Evolutionary conservation across 768 basidiomycete species (phyloP), one percentile per base, ranked within the genome.

Genomic region (Mycena latifolia): DNA sequence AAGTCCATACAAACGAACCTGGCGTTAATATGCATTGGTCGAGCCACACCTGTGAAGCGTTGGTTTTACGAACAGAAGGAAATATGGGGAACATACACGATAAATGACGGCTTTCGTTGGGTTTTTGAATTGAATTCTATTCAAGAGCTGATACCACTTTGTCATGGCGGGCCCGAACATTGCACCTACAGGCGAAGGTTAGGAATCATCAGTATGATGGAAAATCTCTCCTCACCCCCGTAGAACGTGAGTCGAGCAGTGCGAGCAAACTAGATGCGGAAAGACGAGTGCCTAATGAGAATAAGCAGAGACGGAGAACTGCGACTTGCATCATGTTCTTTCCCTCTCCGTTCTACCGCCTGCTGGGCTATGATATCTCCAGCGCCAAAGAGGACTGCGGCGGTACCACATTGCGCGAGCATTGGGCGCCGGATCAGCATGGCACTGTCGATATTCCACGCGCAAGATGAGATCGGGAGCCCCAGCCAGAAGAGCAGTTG

Each of bases 351-450:
- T 74, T 96, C 96, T 22, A 96, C 85, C 1, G 80, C 85, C 77
- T 97, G 96, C 77, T 98, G 95, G 0, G 95, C 95, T 46, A 96
- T 85, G 1, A 95, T 71, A 74, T 95, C 94, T 24, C 92, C 93
- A 8, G 85, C 81, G 47, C 91, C 89, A 67, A 94, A 94, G 11
- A 94, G 79, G 55, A 90, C 70, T 1, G 84, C 86, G 0, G 90
- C 90, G 0, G 91, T 91, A 0, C 78, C 77, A 61, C 88, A 91
- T 69, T 92, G 90, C 2, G 88, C 78, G 20, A 87, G 58, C 79
- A 91, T 80, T 0, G 92, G 92, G 15, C 86, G 82, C 14, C 88
- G 85, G 55, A 90, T 77, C 24, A 93, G 83, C 22, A 84, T 78
- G 1, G 87, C 79, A 74, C 92, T 92, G 75, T 28, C 31, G 64